A percentile compares a stretch with the other conserved stretches of the same genome.
Conservation (phyloP, 495 filamentous ascomycete species). For the Bathelium albidoporum region DNA sequence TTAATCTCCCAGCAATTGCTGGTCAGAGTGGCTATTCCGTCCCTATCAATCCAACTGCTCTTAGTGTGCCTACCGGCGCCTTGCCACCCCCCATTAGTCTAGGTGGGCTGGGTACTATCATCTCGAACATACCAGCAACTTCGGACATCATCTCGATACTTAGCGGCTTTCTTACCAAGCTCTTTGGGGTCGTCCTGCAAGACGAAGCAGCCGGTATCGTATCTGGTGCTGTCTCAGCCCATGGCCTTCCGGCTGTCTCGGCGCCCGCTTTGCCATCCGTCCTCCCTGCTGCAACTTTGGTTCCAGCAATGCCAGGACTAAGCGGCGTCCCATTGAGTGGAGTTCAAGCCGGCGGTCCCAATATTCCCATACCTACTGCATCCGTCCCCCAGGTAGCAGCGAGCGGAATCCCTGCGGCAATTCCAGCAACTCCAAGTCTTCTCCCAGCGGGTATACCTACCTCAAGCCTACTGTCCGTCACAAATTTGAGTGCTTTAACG, state of each 20-base stretch:
- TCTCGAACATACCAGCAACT: not conserved
- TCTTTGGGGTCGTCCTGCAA: not conserved
- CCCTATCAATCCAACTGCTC: not conserved
- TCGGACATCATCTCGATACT: not conserved
- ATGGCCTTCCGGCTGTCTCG: not conserved
- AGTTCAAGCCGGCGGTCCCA: not conserved
- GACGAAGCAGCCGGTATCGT: not conserved
- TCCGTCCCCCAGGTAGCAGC: not conserved
- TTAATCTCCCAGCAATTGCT: not conserved
- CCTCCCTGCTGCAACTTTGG: too few species aligned
- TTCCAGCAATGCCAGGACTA: too few species aligned
- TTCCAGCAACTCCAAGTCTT: not conserved
- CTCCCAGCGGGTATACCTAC: not conserved
- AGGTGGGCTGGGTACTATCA: not conserved
- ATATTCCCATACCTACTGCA: not conserved
- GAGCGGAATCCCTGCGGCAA: not conserved
- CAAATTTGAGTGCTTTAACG: not conserved
- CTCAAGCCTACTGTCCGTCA: not conserved
- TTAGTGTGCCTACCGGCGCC: not conserved
- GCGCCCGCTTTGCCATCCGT: not conserved
- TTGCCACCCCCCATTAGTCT: not conserved
- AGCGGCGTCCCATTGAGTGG: not conserved
- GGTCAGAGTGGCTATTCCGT: not conserved
- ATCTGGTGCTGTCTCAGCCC: not conserved
- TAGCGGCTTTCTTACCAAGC: not conserved